Percentiles rank a stretch among this genome's conserved stretches.
These are phyloP conservation scores for Camellia lanceoleosa DNA, from an alignment of 148 eudicot genomes.

Conservation along the genomic window DNA sequence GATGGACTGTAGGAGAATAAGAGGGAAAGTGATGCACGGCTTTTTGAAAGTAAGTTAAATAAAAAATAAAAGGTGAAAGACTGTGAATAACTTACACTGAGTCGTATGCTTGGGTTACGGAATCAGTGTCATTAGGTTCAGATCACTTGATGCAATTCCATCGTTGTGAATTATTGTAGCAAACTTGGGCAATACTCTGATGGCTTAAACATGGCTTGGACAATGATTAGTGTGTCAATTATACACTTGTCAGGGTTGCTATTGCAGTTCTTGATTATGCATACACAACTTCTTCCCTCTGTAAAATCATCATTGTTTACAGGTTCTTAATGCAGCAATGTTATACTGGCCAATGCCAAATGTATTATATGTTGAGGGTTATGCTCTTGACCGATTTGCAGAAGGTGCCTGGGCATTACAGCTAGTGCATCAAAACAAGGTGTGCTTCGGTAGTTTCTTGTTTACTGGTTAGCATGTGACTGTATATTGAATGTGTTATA, in stretches of 20 bases:
- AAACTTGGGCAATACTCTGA: no score
- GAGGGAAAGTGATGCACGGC: no score
- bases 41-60: no score
- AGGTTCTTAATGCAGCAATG: constrained; percentile 99
- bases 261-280: neutral
- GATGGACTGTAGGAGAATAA: no score
- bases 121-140: neutral
- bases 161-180: neutral
- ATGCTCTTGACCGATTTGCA: constrained; percentile 91
- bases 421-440: constrained; percentile 91
- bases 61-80: neutral
- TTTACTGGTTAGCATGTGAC: constrained; percentile 16
- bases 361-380: constrained; percentile 81
- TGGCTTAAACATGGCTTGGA: neutral
- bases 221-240: neutral
- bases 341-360: constrained; percentile 88
- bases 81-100: neutral
- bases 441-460: constrained; percentile 21
- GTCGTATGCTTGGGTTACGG: neutral
- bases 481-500: constrained; percentile 16
- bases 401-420: constrained; percentile 76
- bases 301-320: constrained; percentile 18
- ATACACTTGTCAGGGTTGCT: neutral
- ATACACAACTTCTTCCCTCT: neutral
- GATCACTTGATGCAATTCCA: neutral